Conservation (phyloP, 208 protist species). For the Leishmania lainsoni region DNA sequence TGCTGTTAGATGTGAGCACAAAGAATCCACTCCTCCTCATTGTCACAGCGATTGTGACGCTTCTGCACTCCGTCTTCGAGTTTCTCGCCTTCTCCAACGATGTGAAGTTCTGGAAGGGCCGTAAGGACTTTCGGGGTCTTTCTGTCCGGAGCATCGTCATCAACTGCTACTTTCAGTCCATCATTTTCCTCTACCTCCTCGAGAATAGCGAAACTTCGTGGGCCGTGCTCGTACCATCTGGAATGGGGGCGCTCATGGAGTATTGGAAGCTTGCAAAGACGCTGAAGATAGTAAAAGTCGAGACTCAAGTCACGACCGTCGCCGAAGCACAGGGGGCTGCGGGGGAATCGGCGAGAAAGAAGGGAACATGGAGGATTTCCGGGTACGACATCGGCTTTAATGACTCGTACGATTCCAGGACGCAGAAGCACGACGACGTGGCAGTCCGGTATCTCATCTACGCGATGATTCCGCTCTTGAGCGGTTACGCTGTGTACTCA, state of each 20-base stretch:
- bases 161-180: slow-evolving; percentile 92
- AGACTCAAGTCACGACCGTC: neutral
- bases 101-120: slow-evolving; percentile 83
- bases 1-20: slow-evolving; percentile 90
- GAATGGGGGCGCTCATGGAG: slow-evolving; percentile 93
- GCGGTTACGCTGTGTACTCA: slow-evolving; percentile 95
- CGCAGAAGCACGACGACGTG: slow-evolving; percentile 87
- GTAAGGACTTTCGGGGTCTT: slow-evolving; percentile 96
- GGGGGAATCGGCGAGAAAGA: neutral
- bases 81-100: slow-evolving; percentile 99
- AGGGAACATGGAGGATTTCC: slow-evolving; percentile 8
- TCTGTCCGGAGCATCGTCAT: slow-evolving; percentile 95
- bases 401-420: slow-evolving; percentile 76
- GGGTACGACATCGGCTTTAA: slow-evolving; percentile 63
- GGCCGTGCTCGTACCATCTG: slow-evolving; percentile 92
- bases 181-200: slow-evolving; percentile 98
- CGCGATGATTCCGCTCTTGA: slow-evolving; percentile 90
- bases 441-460: slow-evolving; percentile 96
- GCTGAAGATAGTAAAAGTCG: slow-evolving; percentile 31
- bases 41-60: slow-evolving; percentile 93
- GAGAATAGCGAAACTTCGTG: slow-evolving; percentile 95
- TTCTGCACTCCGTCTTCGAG: slow-evolving; percentile 98
- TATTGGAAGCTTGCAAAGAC: slow-evolving; percentile 97
- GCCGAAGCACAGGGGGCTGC: neutral
- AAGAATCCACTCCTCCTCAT: slow-evolving; percentile 95